Evolutionary conservation across 1,284 basidiomycete genomes (phyloP).

Genomic region (Puccinia triticina): DNA sequence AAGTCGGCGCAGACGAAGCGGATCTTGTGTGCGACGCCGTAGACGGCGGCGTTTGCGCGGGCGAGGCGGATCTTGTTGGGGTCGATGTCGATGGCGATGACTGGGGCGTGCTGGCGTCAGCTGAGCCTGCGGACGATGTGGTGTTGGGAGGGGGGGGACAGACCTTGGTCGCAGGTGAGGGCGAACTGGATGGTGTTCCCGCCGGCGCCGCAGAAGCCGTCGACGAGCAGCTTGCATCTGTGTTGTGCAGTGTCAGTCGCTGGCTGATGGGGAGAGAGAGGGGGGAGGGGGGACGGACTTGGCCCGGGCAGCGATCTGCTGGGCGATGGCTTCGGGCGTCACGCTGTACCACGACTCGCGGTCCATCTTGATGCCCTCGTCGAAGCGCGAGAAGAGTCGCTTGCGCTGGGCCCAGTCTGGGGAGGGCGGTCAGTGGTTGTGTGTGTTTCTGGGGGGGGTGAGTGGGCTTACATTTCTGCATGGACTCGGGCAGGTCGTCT

Average conservation of each 20-base stretch:
- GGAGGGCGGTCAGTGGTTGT: conserved; percentile 6
- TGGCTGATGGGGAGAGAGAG: too few species aligned
- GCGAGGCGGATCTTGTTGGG: conserved; percentile 80
- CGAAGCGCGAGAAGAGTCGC: conserved; percentile 78
- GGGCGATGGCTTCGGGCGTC: conserved; percentile 87
- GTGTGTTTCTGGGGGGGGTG: neutral
- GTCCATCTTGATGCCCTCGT: conserved; percentile 65
- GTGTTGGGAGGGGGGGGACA: neutral
- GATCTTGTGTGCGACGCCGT: conserved; percentile 90
- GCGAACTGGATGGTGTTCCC: conserved; percentile 98
- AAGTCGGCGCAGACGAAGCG: conserved; percentile 90
- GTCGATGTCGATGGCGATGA: conserved; percentile 89
- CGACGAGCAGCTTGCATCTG: conserved; percentile 66
- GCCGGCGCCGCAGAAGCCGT: conserved; percentile 96
- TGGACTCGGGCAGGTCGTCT: neutral
- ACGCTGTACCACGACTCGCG: conserved; percentile 92
- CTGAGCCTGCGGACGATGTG: neutral
- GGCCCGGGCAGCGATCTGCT: conserved; percentile 88
- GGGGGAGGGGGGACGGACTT: conserved; percentile 68
- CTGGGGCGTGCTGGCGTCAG: too few species aligned
- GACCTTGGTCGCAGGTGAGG: conserved; percentile 76
- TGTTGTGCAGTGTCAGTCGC: too few species aligned
- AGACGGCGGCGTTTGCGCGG: conserved; percentile 85
- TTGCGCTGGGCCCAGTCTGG: conserved; percentile 82
- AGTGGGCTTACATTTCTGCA: conserved; percentile 53